Percentiles rank a stretch among this genome's conserved stretches.
These are phyloP conservation scores for Kwoniella sp. DNA, from an alignment of 768 basidiomycete genomes.

Conservation along the genomic window DNA sequence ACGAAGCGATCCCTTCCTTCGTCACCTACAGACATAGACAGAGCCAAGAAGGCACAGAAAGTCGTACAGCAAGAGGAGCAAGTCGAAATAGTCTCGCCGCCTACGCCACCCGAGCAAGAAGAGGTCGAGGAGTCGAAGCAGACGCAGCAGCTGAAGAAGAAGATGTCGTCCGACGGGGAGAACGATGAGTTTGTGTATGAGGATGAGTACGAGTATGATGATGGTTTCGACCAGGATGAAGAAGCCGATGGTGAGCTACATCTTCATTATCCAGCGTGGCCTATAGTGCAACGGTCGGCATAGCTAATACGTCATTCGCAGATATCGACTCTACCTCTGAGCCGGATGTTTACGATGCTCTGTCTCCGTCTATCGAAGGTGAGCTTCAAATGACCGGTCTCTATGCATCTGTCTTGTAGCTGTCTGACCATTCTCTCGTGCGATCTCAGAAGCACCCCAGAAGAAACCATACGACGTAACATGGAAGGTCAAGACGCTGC, in stretches of 20 bases:
- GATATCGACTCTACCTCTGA: constrained; percentile 43
- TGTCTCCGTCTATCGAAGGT: constrained; percentile 51
- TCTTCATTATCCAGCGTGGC: too few relatives aligned
- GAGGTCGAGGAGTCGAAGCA: not conserved
- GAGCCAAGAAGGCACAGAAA: not conserved
- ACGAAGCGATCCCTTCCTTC: not conserved
- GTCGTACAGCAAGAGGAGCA: not conserved
- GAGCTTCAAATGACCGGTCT: constrained; percentile 15
- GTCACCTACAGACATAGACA: not conserved
- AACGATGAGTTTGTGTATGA: constrained; percentile 39
- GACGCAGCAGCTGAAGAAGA: constrained; percentile 12
- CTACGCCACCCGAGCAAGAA: constrained; percentile 27
- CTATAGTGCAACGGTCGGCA: too few relatives aligned
- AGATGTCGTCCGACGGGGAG: constrained; percentile 49
- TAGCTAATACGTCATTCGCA: constrained; percentile 17
- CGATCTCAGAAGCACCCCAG: constrained; percentile 34
- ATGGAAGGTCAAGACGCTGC: constrained; percentile 72
- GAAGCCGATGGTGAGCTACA: constrained; percentile 21
- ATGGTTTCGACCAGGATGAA: constrained; percentile 31
- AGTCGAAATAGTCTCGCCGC: constrained; percentile 11
- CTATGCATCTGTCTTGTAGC: too few relatives aligned
- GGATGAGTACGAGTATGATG: constrained; percentile 39
- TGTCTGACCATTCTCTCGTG: not conserved
- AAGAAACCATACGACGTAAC: constrained; percentile 72
- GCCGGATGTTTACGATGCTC: constrained; percentile 47